A percentile compares a stretch with the other conserved stretches of the same genome.
These are phyloP conservation scores for Aspergillus spinulosporus DNA, from an alignment of 2,329 filamentous ascomycete species.

Conservation along the genomic window DNA sequence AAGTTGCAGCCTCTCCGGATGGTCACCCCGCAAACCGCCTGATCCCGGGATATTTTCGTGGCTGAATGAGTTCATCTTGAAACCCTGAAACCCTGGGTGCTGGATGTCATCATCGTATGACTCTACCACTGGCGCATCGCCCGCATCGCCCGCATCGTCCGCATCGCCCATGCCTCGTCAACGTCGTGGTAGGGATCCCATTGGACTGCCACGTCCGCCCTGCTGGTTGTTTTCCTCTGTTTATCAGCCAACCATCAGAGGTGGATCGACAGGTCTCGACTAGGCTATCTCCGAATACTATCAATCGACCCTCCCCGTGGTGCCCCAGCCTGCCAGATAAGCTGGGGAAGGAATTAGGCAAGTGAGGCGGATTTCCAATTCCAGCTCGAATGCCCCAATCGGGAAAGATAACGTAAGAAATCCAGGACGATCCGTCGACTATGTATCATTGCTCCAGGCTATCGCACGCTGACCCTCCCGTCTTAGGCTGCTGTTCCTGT, in stretches of 20 bases:
- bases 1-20: not conserved
- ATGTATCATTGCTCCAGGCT: not conserved
- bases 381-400: not conserved
- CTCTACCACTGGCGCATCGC: slow-evolving; percentile 12
- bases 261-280: slow-evolving; percentile 28
- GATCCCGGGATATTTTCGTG: slow-evolving; percentile 30
- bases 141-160: not conserved
- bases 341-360: slow-evolving; percentile 15
- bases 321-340: slow-evolving; percentile 18
- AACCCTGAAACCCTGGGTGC: slow-evolving; percentile 17
- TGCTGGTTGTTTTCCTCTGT: slow-evolving; percentile 14
- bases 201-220: slow-evolving; percentile 16
- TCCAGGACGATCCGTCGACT: slow-evolving; percentile 7
- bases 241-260: slow-evolving; percentile 20
- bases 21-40: slow-evolving; percentile 18
- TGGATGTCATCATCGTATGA: slow-evolving; percentile 28
- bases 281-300: slow-evolving; percentile 19
- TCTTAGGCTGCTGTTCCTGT: not conserved
- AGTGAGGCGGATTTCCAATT: slow-evolving; percentile 8
- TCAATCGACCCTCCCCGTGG: slow-evolving; percentile 20
- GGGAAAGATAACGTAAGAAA: slow-evolving; percentile 8
- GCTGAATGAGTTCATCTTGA: slow-evolving; percentile 6
- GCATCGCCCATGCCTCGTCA: slow-evolving; percentile 7
- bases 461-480: slow-evolving; percentile 11
- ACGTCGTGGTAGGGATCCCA: slow-evolving; percentile 19